Percentiles rank a stretch among this genome's conserved stretches.
These are phyloP conservation scores for Leccinum broughii DNA, from an alignment of 768 basidiomycete species.

Conservation along the genomic window DNA sequence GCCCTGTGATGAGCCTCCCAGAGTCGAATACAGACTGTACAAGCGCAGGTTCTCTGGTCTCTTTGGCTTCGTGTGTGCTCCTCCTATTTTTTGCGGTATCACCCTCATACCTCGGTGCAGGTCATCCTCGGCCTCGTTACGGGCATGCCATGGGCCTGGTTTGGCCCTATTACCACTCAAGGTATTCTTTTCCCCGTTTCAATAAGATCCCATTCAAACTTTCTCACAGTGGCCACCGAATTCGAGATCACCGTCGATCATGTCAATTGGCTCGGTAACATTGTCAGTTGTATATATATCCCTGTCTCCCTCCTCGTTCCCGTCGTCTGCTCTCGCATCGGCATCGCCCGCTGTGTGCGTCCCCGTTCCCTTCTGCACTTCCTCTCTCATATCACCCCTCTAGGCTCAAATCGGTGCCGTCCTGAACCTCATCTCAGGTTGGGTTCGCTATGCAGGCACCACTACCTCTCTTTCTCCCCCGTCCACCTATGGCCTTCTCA, in stretches of 20 bases:
- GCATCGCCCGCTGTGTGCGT: slow-evolving; percentile 63
- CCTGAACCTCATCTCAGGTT: slow-evolving; percentile 59
- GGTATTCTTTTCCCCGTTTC: slow-evolving; percentile 39
- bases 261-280: slow-evolving; percentile 82
- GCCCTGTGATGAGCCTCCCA: not conserved
- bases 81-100: not conserved
- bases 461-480: slow-evolving; percentile 47
- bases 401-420: slow-evolving; percentile 64
- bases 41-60: slow-evolving; percentile 67
- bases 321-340: slow-evolving; percentile 53
- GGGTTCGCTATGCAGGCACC: slow-evolving; percentile 79
- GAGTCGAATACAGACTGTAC: slow-evolving; percentile 59
- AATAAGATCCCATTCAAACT: not conserved
- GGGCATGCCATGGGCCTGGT: slow-evolving; percentile 79
- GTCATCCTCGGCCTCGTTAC: slow-evolving; percentile 60
- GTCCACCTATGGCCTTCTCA: slow-evolving; percentile 63
- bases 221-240: slow-evolving; percentile 51
- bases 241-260: slow-evolving; percentile 69
- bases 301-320: slow-evolving; percentile 64
- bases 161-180: slow-evolving; percentile 76
- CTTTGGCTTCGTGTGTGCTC: slow-evolving; percentile 49
- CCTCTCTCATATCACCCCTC: not conserved
- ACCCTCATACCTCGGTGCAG: slow-evolving; percentile 33
- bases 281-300: slow-evolving; percentile 61
- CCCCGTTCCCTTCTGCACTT: not conserved